phyloP scores from a whole-genome alignment of 257 asterid species.

The Catharanthus roseus region DNA sequence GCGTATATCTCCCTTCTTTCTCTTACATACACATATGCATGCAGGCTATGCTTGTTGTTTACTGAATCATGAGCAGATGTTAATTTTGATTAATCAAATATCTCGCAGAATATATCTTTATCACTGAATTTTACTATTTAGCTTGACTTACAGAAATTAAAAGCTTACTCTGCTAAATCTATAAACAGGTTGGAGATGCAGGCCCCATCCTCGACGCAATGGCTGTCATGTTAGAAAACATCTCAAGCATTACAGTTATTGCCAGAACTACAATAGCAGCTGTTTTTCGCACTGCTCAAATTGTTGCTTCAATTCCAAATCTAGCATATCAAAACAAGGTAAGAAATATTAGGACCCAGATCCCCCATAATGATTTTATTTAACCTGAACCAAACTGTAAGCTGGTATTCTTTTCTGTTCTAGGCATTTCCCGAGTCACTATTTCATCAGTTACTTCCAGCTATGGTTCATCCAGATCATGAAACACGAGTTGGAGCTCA shows the following conservation, averaged over 20 bases:
- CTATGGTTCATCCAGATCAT: constrained; percentile 91
- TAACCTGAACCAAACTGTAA: neutral
- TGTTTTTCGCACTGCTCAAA: constrained; percentile 76
- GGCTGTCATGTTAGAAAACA: constrained; percentile 86
- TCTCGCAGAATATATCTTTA: neutral
- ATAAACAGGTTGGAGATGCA: constrained; percentile 82
- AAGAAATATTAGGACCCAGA: constrained; percentile 13
- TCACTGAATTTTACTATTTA: neutral
- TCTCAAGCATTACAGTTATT: constrained; percentile 66
- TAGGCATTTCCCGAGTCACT: constrained; percentile 96
- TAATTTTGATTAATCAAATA: neutral
- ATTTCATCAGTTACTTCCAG: constrained; percentile 91
- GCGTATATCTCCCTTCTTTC: neutral
- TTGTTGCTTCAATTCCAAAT: constrained; percentile 66
- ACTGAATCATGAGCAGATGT: neutral
- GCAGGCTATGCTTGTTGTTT: neutral
- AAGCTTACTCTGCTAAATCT: constrained; percentile 17
- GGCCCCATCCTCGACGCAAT: constrained; percentile 82
- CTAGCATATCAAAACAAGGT: constrained; percentile 75
- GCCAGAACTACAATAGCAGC: constrained; percentile 83
- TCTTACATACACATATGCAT: neutral
- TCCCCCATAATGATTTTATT: neutral
- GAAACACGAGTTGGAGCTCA: constrained; percentile 95
- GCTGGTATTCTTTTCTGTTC: constrained; percentile 5
- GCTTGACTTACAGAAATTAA: constrained; percentile 4